Evolutionary conservation across 2,329 filamentous ascomycete species (phyloP).

Genomic region (Geosmithia putterillii): DNA sequence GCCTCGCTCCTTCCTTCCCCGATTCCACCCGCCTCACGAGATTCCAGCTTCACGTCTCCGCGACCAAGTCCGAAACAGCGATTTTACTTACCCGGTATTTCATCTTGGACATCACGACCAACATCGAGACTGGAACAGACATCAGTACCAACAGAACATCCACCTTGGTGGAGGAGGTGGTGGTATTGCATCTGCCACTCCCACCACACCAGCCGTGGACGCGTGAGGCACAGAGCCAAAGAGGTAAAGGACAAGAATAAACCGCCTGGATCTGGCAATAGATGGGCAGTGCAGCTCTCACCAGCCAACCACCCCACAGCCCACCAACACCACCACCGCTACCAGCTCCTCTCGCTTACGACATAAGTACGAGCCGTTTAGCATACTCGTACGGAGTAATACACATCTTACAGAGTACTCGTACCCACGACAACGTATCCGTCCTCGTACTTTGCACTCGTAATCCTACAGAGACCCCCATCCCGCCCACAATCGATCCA

Average conservation of each 20-base stretch:
- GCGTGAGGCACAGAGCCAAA: no score
- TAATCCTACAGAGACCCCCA: no score
- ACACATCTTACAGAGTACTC: background rate
- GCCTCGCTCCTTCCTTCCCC: background rate
- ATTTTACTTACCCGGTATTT: background rate
- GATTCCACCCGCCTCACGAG: background rate
- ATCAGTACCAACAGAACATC: background rate
- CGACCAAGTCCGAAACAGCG: background rate
- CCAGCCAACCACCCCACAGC: no score
- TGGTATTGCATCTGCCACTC: no score
- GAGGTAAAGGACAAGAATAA: no score
- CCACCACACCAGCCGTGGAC: no score
- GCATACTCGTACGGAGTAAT: background rate
- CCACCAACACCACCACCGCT: background rate
- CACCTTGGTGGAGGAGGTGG: no score
- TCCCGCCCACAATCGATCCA: constrained; percentile 1
- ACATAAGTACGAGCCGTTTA: background rate
- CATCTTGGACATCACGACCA: background rate
- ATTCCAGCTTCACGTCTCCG: background rate
- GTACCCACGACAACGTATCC: background rate
- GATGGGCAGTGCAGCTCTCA: no score
- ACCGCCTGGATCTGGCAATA: no score
- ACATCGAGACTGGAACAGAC: background rate
- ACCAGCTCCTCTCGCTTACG: background rate
- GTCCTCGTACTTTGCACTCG: no score